Conservation (phyloP, 495 filamentous ascomycete species). For the Neurospora tetrasperma region DNA sequence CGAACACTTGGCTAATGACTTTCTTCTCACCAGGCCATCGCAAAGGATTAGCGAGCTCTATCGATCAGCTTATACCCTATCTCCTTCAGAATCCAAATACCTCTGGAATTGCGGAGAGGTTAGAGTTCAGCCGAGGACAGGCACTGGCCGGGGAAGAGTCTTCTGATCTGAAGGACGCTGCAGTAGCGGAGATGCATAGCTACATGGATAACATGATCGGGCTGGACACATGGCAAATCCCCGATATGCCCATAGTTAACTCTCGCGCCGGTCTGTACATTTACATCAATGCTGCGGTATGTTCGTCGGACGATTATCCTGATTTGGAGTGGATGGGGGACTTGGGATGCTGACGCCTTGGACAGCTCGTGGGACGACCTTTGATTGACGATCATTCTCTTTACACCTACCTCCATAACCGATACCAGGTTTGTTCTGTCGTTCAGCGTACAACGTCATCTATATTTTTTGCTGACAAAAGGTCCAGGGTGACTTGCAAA, state of each 20-base stretch:
- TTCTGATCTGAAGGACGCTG: constrained; percentile 31
- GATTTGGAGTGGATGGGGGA: not conserved
- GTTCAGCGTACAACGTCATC: not conserved
- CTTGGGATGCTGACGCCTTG: constrained; percentile 22
- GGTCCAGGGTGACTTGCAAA: constrained; percentile 53
- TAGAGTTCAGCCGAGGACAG: constrained; percentile 44
- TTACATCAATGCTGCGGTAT: constrained; percentile 79
- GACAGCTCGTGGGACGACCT: constrained; percentile 68
- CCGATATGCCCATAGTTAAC: constrained; percentile 58
- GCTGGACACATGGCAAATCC: constrained; percentile 45
- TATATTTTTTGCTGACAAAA: constrained; percentile 27
- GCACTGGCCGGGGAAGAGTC: constrained; percentile 37
- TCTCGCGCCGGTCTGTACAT: constrained; percentile 86
- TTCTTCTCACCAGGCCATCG: constrained; percentile 24
- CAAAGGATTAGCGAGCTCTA: constrained; percentile 34
- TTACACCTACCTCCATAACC: constrained; percentile 66
- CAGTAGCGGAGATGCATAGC: constrained; percentile 36
- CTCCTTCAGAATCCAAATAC: constrained; percentile 33
- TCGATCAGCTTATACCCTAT: constrained; percentile 44
- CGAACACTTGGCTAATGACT: constrained; percentile 6
- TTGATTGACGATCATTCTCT: constrained; percentile 71
- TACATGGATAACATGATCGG: constrained; percentile 45
- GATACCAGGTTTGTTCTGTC: constrained; percentile 45
- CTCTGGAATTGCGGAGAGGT: constrained; percentile 35
- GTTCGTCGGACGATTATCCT: constrained; percentile 7